Conservation (phyloP, 2,329 filamentous ascomycete genomes). For the Pseudonectria foliicola region DNA sequence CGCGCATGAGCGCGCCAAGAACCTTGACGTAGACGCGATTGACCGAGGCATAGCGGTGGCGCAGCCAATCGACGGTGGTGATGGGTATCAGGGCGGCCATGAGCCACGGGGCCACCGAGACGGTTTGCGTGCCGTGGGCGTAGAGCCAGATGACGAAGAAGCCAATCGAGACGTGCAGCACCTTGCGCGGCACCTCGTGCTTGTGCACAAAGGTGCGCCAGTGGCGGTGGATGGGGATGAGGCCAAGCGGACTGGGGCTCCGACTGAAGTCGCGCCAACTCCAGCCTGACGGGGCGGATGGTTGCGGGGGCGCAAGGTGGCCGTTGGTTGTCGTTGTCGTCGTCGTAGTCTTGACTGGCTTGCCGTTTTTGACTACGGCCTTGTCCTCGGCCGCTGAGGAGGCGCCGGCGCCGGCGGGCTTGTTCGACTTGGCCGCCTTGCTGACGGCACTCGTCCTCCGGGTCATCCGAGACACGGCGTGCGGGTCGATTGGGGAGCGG, state of each 20-base stretch:
- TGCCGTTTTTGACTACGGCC: conserved; percentile 26
- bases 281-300: conserved; percentile 53
- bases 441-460: conserved; percentile 34
- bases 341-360: no score
- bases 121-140: conserved; percentile 66
- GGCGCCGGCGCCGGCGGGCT: no score
- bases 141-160: conserved; percentile 90
- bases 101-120: conserved; percentile 74
- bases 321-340: conserved; percentile 50
- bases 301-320: conserved; percentile 62
- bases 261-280: conserved; percentile 84
- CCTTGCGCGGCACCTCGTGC: conserved; percentile 92
- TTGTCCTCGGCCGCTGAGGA: conserved; percentile 14
- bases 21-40: conserved; percentile 82
- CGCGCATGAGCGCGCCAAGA: conserved; percentile 89
- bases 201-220: conserved; percentile 91
- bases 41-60: conserved; percentile 72
- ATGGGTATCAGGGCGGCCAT: conserved; percentile 79
- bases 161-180: conserved; percentile 90
- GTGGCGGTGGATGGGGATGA: conserved; percentile 91
- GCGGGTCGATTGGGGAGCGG: conserved; percentile 55
- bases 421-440: conserved; percentile 24
- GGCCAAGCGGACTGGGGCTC: conserved; percentile 83
- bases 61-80: conserved; percentile 70
- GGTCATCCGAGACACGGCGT: conserved; percentile 47